Evolutionary conservation across 768 basidiomycete species (phyloP).

Genomic region (Calocybe cyanea): DNA sequence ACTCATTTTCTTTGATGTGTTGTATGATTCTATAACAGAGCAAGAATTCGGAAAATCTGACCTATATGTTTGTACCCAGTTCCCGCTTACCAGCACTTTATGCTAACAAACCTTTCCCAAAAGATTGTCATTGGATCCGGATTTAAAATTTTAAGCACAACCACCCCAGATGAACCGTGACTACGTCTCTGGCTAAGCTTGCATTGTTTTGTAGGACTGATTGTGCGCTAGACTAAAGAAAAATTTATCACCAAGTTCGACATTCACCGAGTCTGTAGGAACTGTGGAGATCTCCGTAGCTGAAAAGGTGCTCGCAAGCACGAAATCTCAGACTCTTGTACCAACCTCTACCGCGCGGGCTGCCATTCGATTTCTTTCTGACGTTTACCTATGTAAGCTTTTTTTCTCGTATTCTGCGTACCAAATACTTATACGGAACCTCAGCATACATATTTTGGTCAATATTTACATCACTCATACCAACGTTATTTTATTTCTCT

Average conservation of each 20-base stretch:
- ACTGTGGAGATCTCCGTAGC: background rate
- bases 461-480: slow-evolving; percentile 71
- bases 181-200: background rate
- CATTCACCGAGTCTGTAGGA: background rate
- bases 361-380: slow-evolving; percentile 30
- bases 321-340: no score
- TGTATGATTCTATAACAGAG: slow-evolving; percentile 66
- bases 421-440: background rate
- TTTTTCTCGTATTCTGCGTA: background rate
- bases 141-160: background rate
- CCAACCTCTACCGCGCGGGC: slow-evolving; percentile 17
- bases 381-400: slow-evolving; percentile 55
- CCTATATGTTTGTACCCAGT: slow-evolving; percentile 41
- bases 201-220: no score
- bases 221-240: no score
- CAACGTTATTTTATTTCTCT: slow-evolving; percentile 87
- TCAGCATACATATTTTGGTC: slow-evolving; percentile 82
- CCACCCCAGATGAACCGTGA: slow-evolving; percentile 3
- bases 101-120: background rate
- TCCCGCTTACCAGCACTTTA: background rate
- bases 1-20: slow-evolving; percentile 68
- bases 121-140: slow-evolving; percentile 26
- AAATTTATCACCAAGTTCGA: background rate
- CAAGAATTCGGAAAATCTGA: slow-evolving; percentile 53
- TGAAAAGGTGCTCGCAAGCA: background rate